Conservation (phyloP, 2,329 filamentous ascomycete species). For the Nakataea oryzae region DNA sequence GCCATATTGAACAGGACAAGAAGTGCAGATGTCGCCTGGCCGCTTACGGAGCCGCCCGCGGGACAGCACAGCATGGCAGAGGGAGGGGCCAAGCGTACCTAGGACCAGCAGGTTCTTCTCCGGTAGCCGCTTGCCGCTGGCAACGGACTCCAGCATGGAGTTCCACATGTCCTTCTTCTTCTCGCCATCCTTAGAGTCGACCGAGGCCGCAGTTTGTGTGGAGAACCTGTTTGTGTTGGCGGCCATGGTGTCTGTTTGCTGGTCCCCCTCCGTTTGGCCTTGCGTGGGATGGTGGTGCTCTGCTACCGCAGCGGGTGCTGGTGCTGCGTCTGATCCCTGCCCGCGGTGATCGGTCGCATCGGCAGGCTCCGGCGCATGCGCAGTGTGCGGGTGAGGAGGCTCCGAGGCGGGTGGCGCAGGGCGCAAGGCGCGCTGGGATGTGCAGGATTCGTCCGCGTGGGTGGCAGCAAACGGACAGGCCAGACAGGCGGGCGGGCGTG, state of each 20-base stretch:
- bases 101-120: constrained; percentile 87
- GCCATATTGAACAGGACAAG: neutral
- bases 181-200: constrained; percentile 49
- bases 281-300: neutral
- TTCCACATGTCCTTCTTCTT: constrained; percentile 90
- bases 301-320: neutral
- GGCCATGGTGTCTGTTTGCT: neutral
- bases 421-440: neutral
- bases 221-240: constrained; percentile 43
- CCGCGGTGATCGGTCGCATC: neutral
- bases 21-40: neutral
- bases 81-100: constrained; percentile 38
- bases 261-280: neutral
- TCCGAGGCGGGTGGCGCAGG: neutral
- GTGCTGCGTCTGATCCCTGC: neutral
- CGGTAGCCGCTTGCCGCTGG: constrained; percentile 78
- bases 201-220: constrained; percentile 45
- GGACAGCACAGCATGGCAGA: neutral
- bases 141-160: constrained; percentile 81
- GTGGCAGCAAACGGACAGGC: neutral
- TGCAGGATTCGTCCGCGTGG: neutral
- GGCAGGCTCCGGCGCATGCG: neutral
- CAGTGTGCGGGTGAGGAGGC: neutral
- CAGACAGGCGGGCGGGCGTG: neutral
- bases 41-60: neutral